Evolutionary conservation across 192 early-diverging fungal species (phyloP).

Genomic region (Coemansia reversa): DNA sequence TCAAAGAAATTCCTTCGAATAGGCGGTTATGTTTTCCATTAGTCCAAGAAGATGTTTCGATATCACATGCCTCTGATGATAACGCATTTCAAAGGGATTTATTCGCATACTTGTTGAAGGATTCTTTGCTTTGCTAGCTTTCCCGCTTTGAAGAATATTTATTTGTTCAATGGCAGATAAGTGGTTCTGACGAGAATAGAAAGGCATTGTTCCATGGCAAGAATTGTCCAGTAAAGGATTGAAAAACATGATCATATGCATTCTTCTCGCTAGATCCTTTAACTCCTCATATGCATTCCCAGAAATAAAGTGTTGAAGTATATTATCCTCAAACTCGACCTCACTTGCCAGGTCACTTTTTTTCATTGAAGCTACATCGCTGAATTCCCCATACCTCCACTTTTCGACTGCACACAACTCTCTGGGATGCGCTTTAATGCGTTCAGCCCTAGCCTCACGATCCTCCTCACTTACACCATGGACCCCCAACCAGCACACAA

Average conservation of each 20-base stretch:
- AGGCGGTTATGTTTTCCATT: not conserved
- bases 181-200: not conserved
- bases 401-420: not conserved
- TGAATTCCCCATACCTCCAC: not conserved
- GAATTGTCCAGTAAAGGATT: not conserved
- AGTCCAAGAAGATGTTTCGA: not conserved
- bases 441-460: not conserved
- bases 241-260: not conserved
- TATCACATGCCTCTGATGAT: not conserved
- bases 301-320: not conserved
- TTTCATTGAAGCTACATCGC: not conserved
- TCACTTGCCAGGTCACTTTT: not conserved
- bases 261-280: not conserved
- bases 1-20: not conserved
- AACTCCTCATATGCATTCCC: not conserved
- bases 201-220: not conserved
- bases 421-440: not conserved
- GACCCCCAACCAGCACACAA: not conserved
- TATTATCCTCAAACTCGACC: too few species aligned
- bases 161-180: not conserved
- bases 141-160: not conserved
- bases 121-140: not conserved
- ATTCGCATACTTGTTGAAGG: not conserved
- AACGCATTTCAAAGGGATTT: not conserved
- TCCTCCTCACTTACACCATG: not conserved